A percentile compares a stretch with the other conserved stretches of the same genome.
Conservation (phyloP, 176 grass and related monocot species). For the Musa itinerans region DNA sequence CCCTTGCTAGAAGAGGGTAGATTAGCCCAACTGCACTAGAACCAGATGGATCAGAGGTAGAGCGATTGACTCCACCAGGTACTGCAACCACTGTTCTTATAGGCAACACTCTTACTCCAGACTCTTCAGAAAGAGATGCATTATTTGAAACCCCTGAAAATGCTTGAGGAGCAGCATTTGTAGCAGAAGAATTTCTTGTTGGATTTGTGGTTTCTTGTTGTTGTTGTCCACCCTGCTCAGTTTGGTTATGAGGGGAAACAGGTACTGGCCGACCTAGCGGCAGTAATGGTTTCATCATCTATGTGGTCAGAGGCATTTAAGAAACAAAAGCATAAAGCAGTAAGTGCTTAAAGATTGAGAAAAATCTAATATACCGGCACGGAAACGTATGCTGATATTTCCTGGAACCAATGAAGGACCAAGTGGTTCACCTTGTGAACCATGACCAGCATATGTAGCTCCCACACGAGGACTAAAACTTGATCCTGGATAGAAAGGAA, state of each 20-base stretch:
- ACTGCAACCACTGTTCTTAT: conserved; percentile 68
- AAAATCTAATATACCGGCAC: conserved; percentile 40
- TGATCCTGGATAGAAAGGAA: conserved; percentile 71
- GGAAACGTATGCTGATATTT: conserved; percentile 66
- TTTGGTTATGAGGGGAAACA: conserved; percentile 44
- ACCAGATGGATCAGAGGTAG: conserved; percentile 36
- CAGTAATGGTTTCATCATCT: conserved; percentile 30
- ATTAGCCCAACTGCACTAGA: conserved; percentile 39
- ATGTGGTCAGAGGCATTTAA: conserved; percentile 14
- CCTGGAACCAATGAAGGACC: conserved; percentile 47
- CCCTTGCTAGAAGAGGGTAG: conserved; percentile 56
- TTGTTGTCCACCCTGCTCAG: conserved; percentile 39
- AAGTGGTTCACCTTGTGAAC: conserved; percentile 32
- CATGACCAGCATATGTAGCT: conserved; percentile 42
- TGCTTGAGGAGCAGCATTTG: conserved; percentile 34
- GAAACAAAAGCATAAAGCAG: conserved; percentile 4
- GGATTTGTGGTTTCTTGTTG: conserved; percentile 37
- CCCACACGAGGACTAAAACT: conserved; percentile 58
- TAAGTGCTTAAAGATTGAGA: conserved; percentile 1
- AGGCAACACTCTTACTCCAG: conserved; percentile 71
- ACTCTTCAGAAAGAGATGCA: conserved; percentile 50
- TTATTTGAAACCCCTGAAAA: conserved; percentile 40
- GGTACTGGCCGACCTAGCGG: conserved; percentile 50
- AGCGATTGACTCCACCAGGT: conserved; percentile 45
- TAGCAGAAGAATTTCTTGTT: conserved; percentile 34